A percentile compares a stretch with the other conserved stretches of the same genome.
These are phyloP conservation scores for Globisporangium irregulare DNA, from an alignment of 352 stramenopile genomes.

Conservation along the genomic window DNA sequence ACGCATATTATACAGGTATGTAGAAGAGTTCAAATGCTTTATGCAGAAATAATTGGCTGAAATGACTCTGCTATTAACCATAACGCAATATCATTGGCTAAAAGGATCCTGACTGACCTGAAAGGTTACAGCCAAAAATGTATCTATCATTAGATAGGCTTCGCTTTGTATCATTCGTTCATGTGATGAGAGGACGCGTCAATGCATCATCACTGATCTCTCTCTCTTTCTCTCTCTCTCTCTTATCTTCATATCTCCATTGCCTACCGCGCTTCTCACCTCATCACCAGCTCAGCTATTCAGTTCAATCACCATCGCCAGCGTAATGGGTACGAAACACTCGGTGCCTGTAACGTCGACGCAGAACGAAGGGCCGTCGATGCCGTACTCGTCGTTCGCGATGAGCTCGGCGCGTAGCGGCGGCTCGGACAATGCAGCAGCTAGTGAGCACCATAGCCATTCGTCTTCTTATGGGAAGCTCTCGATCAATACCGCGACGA, in stretches of 20 bases:
- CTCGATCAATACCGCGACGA: constrained; percentile 36
- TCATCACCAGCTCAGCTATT: neutral
- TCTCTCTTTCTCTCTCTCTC: neutral
- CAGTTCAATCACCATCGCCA: neutral
- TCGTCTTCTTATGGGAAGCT: constrained; percentile 20
- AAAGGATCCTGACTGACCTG: neutral
- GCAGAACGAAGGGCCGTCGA: constrained; percentile 14
- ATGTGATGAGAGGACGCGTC: neutral
- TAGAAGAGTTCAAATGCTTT: neutral
- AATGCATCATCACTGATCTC: neutral
- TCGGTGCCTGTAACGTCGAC: constrained; percentile 48
- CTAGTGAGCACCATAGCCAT: constrained; percentile 10
- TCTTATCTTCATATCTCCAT: neutral
- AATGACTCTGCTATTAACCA: neutral
- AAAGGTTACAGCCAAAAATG: neutral
- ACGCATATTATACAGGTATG: neutral
- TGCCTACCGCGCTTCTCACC: neutral
- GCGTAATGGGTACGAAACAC: constrained; percentile 60
- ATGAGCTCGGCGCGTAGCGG: neutral
- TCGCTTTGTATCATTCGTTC: neutral
- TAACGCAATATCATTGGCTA: neutral
- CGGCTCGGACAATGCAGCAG: neutral
- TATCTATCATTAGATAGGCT: neutral
- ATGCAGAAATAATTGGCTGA: neutral
- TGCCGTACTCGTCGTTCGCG: constrained; percentile 16